phyloP scores from a whole-genome alignment of 768 basidiomycete genomes.

The Pleurotus cornucopiae region DNA sequence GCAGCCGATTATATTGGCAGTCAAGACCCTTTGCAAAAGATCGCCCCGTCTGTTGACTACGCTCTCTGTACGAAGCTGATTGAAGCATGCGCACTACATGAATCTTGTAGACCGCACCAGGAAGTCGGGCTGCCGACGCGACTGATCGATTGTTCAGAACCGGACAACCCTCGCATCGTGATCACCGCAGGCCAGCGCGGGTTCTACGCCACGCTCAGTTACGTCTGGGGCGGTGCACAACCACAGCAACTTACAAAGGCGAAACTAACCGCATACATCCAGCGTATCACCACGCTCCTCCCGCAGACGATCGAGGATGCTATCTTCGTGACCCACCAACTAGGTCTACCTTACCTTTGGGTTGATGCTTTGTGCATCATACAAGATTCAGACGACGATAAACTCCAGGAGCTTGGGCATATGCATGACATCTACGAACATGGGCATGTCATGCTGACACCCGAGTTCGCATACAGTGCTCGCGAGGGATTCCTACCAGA shows the following conservation, averaged over 20 bases:
- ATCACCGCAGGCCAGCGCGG: neutral
- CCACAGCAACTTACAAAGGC: neutral
- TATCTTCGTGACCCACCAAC: neutral
- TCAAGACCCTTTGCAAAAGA: too few relatives aligned
- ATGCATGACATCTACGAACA: neutral
- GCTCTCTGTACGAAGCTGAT: too few relatives aligned
- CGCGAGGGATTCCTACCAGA: neutral
- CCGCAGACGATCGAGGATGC: slow-evolving; percentile 1
- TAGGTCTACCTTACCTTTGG: neutral
- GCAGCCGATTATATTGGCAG: too few relatives aligned
- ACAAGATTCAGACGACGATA: neutral
- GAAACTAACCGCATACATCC: neutral
- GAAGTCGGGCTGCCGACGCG: neutral
- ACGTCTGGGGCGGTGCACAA: neutral
- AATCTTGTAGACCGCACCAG: too few relatives aligned
- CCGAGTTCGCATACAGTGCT: neutral
- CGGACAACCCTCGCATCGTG: neutral
- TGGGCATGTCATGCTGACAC: neutral
- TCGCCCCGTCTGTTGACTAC: too few relatives aligned
- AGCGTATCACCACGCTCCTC: neutral
- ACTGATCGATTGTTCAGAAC: neutral
- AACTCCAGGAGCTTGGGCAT: neutral
- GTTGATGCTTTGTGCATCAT: neutral
- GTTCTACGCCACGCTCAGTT: neutral
- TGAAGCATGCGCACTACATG: too few relatives aligned